phyloP scores from a whole-genome alignment of 768 basidiomycete species.

The Paxillus ammoniavirescens region DNA sequence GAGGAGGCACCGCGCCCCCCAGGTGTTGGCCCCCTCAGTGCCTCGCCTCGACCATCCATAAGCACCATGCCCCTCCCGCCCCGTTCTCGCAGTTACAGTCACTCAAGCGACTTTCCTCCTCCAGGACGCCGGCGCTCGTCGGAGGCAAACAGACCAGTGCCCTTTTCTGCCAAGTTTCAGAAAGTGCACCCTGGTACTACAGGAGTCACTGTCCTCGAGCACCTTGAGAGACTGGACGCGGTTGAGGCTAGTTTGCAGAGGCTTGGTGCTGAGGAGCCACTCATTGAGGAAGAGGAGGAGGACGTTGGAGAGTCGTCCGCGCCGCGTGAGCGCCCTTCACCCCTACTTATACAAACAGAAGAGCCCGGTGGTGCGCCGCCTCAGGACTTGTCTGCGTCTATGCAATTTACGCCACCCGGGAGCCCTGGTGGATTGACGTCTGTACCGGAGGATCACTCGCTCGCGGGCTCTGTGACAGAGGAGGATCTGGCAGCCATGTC shows the following conservation, averaged over 20 bases:
- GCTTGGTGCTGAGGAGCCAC: constrained; percentile 58
- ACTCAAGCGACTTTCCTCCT: constrained; percentile 69
- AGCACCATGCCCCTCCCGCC: constrained; percentile 57
- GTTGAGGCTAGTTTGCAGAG: constrained; percentile 78
- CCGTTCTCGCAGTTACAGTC: constrained; percentile 58
- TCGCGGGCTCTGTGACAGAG: constrained; percentile 57
- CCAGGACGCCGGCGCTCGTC: constrained; percentile 62
- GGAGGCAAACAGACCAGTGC: constrained; percentile 71
- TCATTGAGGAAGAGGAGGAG: constrained; percentile 49
- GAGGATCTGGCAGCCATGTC: constrained; percentile 74
- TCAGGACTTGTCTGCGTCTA: constrained; percentile 34
- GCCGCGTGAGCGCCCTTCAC: constrained; percentile 10
- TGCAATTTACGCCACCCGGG: constrained; percentile 53
- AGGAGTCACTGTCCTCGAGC: constrained; percentile 81
- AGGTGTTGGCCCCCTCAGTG: constrained; percentile 30
- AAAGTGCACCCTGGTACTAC: constrained; percentile 84
- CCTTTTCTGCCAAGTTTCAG: constrained; percentile 82
- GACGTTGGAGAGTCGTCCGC: constrained; percentile 60
- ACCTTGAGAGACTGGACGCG: constrained; percentile 80
- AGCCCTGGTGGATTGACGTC: constrained; percentile 51
- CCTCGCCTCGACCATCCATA: constrained; percentile 62
- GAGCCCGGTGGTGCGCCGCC: constrained; percentile 7
- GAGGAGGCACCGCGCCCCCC: constrained; percentile 46
- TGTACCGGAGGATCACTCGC: constrained; percentile 54
- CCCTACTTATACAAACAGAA: constrained; percentile 32